Percentiles rank a stretch among this genome's conserved stretches.
phyloP scores from a whole-genome alignment of 768 basidiomycete species.

The Amanita rubescens region DNA sequence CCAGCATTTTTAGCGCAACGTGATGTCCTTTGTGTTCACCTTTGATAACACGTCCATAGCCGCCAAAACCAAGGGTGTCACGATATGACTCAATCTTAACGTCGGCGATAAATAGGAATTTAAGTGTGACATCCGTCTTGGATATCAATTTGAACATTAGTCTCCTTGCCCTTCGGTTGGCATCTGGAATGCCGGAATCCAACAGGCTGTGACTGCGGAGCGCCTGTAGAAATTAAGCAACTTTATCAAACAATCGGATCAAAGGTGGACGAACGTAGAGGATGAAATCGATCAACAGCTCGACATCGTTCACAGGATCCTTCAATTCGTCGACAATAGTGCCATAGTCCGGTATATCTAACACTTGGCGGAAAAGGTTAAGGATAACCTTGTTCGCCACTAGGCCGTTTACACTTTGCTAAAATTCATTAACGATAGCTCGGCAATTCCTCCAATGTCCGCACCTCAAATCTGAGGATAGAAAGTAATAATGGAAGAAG shows the following conservation, averaged over 20 bases:
- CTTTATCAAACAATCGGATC: background rate
- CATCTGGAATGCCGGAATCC: background rate
- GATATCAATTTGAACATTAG: background rate
- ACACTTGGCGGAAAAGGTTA: background rate
- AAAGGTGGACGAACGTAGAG: background rate
- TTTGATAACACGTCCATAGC: background rate
- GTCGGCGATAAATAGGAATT: background rate
- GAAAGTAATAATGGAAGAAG: background rate
- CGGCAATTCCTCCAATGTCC: background rate
- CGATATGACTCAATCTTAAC: too few relatives aligned
- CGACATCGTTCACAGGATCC: background rate
- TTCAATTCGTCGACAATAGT: background rate
- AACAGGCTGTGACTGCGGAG: background rate
- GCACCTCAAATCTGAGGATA: background rate
- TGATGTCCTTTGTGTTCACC: background rate
- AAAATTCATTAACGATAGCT: background rate
- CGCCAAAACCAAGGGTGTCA: background rate
- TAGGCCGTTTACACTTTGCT: background rate
- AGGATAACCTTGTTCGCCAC: background rate
- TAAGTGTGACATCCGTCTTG: background rate
- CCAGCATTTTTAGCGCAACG: conserved; percentile 1
- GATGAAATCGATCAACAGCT: conserved; percentile 1
- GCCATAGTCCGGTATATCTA: background rate
- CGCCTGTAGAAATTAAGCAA: background rate
- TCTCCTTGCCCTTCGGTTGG: background rate